These are phyloP conservation scores for Fraxinus quadrangulata DNA, from an alignment of 257 asterid species.

Conservation along the genomic window DNA sequence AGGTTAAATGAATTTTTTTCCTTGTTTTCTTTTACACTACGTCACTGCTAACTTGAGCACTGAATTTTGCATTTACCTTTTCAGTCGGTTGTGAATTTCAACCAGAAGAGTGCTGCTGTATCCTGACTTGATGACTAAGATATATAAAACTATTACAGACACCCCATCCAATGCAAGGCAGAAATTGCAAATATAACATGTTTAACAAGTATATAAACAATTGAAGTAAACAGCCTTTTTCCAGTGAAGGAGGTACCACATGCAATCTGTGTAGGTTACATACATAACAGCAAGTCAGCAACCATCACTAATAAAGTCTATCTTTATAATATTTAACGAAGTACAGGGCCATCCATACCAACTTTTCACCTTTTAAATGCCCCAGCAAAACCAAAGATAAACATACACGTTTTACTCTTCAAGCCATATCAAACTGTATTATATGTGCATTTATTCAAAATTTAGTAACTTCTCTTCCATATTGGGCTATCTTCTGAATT, in stretches of 20 bases:
- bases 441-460: neutral
- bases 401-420: no score
- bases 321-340: neutral
- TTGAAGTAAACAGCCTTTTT: neutral
- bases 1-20: neutral
- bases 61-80: neutral
- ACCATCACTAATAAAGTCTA: neutral
- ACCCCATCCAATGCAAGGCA: neutral
- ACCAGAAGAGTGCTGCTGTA: neutral
- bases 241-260: neutral
- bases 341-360: neutral
- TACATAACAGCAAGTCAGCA: neutral
- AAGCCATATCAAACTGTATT: neutral
- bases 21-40: neutral
- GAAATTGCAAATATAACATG: neutral
- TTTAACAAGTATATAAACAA: neutral
- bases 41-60: neutral
- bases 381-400: neutral
- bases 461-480: slow-evolving; percentile 4
- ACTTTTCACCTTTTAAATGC: neutral
- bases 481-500: slow-evolving; percentile 17
- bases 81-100: neutral
- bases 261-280: neutral
- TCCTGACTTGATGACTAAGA: slow-evolving; percentile 2
- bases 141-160: neutral